Evolutionary conservation across 2,329 filamentous ascomycete species (phyloP).

Genomic region (Colletotrichum lindemuthianum): DNA sequence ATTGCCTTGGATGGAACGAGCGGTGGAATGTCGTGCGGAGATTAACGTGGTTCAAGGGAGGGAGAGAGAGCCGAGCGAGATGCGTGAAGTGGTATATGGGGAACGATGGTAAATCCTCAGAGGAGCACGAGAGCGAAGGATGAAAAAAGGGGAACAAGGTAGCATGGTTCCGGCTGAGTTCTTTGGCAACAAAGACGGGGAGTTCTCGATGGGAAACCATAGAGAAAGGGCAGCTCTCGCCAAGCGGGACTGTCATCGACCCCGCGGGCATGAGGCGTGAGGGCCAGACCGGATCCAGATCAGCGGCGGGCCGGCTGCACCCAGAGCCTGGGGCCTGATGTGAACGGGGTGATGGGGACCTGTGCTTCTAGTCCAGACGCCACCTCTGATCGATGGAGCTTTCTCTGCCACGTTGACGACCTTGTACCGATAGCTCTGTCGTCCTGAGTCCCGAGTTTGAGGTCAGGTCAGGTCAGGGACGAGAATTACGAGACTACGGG

Average conservation of each 20-base stretch:
- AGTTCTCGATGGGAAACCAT: not conserved
- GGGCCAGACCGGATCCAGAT: slow-evolving; percentile 27
- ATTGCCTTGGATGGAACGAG: slow-evolving; percentile 3
- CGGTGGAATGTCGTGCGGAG: slow-evolving; percentile 16
- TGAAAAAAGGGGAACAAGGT: not conserved
- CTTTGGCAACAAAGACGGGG: slow-evolving; percentile 11
- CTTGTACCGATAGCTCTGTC: not conserved
- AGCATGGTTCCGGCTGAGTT: not conserved
- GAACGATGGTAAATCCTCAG: slow-evolving; percentile 1
- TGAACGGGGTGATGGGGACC: slow-evolving; percentile 13
- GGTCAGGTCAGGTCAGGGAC: too few species aligned
- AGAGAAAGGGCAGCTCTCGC: slow-evolving; percentile 3
- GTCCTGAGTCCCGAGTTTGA: not conserved
- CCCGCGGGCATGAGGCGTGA: not conserved
- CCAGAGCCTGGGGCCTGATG: slow-evolving; percentile 9
- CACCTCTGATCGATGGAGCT: slow-evolving; percentile 20
- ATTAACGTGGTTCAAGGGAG: slow-evolving; percentile 11
- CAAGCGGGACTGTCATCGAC: slow-evolving; percentile 2
- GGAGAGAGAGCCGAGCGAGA: not conserved
- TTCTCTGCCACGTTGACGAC: slow-evolving; percentile 16
- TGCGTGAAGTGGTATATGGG: not conserved
- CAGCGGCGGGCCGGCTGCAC: slow-evolving; percentile 13
- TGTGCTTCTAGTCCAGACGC: slow-evolving; percentile 16
- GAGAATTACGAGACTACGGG: too few species aligned
- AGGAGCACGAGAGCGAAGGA: not conserved